Conservation (phyloP, 345 rosid genomes). For the Gossypium rotundifolium region DNA sequence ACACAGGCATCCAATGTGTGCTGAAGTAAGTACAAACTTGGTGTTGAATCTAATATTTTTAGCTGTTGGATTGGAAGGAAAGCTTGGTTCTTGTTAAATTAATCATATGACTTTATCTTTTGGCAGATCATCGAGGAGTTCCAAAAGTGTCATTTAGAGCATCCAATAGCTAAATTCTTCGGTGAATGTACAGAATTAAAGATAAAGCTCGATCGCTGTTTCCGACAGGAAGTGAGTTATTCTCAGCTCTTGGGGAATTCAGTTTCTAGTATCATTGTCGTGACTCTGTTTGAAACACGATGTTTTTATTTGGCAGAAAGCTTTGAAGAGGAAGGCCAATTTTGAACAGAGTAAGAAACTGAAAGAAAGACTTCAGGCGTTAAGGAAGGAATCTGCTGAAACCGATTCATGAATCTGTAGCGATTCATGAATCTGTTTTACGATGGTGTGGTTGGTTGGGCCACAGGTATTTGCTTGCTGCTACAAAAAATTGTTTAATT, state of each 20-base stretch:
- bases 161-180: conserved; percentile 76
- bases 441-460: neutral
- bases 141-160: conserved; percentile 80
- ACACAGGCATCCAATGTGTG: conserved; percentile 91
- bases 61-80: neutral
- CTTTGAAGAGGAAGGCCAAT: conserved; percentile 80
- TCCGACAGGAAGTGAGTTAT: conserved; percentile 66
- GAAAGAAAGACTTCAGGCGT: conserved; percentile 46
- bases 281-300: neutral
- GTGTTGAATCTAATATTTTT: neutral
- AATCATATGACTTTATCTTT: neutral
- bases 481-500: neutral
- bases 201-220: conserved; percentile 78
- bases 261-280: neutral
- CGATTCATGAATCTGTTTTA: neutral
- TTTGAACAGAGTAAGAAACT: conserved; percentile 61
- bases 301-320: conserved; percentile 47
- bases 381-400: conserved; percentile 43
- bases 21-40: conserved; percentile 45
- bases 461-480: neutral
- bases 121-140: conserved; percentile 78
- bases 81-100: neutral
- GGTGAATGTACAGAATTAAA: conserved; percentile 84
- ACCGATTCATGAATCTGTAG: neutral
- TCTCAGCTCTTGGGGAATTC: neutral